Evolutionary conservation across 768 basidiomycete genomes (phyloP).

Genomic region (Thelephora aurantiotincta): DNA sequence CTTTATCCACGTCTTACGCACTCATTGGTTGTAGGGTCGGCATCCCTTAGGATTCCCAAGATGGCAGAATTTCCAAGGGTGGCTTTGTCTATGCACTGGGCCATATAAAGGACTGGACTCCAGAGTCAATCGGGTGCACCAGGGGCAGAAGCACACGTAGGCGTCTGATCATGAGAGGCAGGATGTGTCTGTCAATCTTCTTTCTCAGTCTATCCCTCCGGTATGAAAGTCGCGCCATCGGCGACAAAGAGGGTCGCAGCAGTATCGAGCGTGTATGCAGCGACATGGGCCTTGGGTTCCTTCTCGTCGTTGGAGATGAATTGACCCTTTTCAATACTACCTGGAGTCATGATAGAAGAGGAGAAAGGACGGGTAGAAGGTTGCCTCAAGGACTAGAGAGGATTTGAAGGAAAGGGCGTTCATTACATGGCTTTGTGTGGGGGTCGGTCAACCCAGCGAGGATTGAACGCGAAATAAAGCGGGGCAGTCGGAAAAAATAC

Average conservation of each 20-base stretch:
- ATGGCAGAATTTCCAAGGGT: slow-evolving; percentile 56
- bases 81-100: slow-evolving; percentile 73
- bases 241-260: slow-evolving; percentile 44
- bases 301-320: too few species aligned
- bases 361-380: too few species aligned
- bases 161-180: slow-evolving; percentile 61
- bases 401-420: too few species aligned
- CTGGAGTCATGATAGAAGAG: too few species aligned
- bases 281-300: slow-evolving; percentile 11
- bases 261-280: slow-evolving; percentile 41
- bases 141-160: neutral
- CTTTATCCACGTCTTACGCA: slow-evolving; percentile 15
- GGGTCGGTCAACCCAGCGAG: too few species aligned
- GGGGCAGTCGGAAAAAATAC: too few species aligned
- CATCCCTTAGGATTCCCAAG: slow-evolving; percentile 55
- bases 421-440: too few species aligned
- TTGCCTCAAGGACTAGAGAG: too few species aligned
- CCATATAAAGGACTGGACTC: slow-evolving; percentile 23
- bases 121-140: neutral
- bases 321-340: too few species aligned
- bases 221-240: slow-evolving; percentile 29
- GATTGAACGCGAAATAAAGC: too few species aligned
- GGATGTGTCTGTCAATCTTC: slow-evolving; percentile 55
- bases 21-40: slow-evolving; percentile 54
- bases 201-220: slow-evolving; percentile 37